Percentiles rank a stretch among this genome's conserved stretches.
Conservation (phyloP, 139 green algal genomes). For the Closterium sp. region DNA sequence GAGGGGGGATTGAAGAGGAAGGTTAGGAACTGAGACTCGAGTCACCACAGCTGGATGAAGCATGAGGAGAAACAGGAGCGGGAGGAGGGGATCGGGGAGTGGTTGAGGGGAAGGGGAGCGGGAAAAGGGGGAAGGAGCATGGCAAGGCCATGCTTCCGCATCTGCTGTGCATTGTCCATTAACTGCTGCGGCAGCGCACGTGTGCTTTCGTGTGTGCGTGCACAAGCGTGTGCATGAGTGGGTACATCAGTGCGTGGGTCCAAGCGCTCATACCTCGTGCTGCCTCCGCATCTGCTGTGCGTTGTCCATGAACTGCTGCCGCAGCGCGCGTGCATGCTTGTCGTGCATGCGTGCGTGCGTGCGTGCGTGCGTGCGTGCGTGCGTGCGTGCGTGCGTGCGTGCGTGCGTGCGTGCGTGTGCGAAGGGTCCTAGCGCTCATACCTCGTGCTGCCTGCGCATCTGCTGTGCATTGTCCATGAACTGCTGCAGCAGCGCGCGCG, state of each 20-base stretch:
- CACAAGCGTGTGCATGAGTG: neutral
- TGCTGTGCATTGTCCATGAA: conserved; percentile 39
- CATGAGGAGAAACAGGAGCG: too few relatives aligned
- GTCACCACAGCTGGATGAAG: too few relatives aligned
- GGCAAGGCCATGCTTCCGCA: neutral
- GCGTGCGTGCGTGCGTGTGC: neutral
- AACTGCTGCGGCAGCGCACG: conserved; percentile 26
- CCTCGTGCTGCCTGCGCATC: conserved; percentile 10
- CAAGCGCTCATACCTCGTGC: neutral
- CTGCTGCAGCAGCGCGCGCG: conserved; percentile 24
- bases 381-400: too few relatives aligned
- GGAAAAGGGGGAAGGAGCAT: too few relatives aligned
- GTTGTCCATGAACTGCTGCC: conserved; percentile 36
- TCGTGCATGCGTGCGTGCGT: neutral
- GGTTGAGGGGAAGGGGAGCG: too few relatives aligned
- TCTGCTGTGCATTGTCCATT: conserved; percentile 28
- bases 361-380: neutral
- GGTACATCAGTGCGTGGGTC: too few relatives aligned
- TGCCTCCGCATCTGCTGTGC: conserved; percentile 19
- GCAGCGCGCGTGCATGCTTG: neutral
- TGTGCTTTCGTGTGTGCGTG: too few relatives aligned
- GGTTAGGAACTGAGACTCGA: too few relatives aligned
- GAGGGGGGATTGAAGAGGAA: too few relatives aligned
- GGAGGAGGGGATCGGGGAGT: too few relatives aligned
- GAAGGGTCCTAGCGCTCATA: too few relatives aligned